Evolutionary conservation across 768 basidiomycete genomes (phyloP), one percentile per base, ranked within the genome.

Genomic region (Kwoniella sp.): DNA sequence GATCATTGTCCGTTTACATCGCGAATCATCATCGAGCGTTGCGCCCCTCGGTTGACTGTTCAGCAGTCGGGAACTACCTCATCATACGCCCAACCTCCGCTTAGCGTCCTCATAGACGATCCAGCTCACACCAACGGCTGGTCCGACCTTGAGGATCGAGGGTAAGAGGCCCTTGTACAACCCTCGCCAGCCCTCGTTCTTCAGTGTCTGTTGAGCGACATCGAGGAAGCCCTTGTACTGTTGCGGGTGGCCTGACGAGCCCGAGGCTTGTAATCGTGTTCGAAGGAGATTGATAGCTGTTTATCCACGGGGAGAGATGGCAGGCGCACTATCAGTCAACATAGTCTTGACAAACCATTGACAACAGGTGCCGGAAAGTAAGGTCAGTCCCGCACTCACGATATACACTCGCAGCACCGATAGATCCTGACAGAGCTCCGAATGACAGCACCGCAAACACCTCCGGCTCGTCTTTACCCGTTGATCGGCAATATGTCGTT

Each of bases 71-170:
- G n/a, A n/a, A n/a, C n/a, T n/a, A n/a, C 15, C 17, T 45, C 15
- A 13, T 60, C 41, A 76, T 20, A 77, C 73, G 9, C 72, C 76
- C 53, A 77, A 54, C 22, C 70, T 52, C 45, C 74, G 37, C 68
- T 77, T 77, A 23, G 58, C 54, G 50, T 77, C 73, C 71, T 77
- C 76, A 61, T 77, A 77, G 1, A 96, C 94, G 45, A 96, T 88
- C 82, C 96, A 96, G 66, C 92, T 92, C 82, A 98, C 71, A 8
- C 93, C 95, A 48, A 98, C 95, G 3, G 93, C 89, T 56, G 95
- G 95, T 51, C 96, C 88, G 64, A 98, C 95, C 87, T 98, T 98
- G 53, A 93, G 92, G 73, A 97, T 84, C 25, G 91, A 93, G 52
- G 94, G 94, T 63, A 93, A 86, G 69, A 97, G 82, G 25, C 95